These are phyloP conservation scores for Babesia caballi DNA, from an alignment of 169 alveolate genomes.

Conservation along the genomic window DNA sequence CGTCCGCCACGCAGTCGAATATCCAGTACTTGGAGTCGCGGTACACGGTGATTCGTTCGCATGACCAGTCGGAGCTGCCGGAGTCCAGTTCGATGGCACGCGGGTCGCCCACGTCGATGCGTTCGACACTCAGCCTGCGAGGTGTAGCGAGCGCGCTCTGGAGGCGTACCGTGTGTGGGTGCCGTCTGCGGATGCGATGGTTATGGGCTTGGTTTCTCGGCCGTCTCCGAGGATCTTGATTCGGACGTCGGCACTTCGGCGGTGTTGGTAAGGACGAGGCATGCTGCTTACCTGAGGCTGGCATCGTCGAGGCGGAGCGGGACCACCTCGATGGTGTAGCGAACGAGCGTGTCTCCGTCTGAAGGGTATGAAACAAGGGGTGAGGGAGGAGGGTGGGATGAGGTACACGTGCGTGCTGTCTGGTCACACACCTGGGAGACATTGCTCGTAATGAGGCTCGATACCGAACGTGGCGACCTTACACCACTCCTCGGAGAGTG, in stretches of 20 bases:
- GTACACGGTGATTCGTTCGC: constrained; percentile 82
- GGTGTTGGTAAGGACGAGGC: constrained; percentile 51
- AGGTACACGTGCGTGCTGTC: background rate
- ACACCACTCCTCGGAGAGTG: constrained; percentile 79
- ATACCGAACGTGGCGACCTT: constrained; percentile 82
- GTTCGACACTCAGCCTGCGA: constrained; percentile 65
- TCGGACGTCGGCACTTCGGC: constrained; percentile 78
- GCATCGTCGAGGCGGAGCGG: constrained; percentile 77
- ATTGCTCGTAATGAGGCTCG: constrained; percentile 82
- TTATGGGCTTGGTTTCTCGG: constrained; percentile 76
- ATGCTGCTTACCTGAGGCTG: constrained; percentile 74
- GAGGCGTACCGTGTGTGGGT: constrained; percentile 58
- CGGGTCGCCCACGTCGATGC: constrained; percentile 82
- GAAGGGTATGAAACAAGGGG: background rate
- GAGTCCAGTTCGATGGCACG: constrained; percentile 76
- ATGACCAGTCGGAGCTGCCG: constrained; percentile 82
- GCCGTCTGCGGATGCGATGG: constrained; percentile 45
- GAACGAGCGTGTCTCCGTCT: constrained; percentile 78
- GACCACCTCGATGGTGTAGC: constrained; percentile 79
- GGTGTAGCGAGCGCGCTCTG: background rate
- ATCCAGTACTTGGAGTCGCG: constrained; percentile 86
- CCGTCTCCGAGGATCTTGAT: constrained; percentile 76
- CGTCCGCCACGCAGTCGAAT: constrained; percentile 80
- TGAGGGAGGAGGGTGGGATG: background rate
- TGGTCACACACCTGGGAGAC: constrained; percentile 71